These are phyloP conservation scores for Golovinomyces cichoracearum DNA, from an alignment of 2,329 filamentous ascomycete species.

Conservation along the genomic window DNA sequence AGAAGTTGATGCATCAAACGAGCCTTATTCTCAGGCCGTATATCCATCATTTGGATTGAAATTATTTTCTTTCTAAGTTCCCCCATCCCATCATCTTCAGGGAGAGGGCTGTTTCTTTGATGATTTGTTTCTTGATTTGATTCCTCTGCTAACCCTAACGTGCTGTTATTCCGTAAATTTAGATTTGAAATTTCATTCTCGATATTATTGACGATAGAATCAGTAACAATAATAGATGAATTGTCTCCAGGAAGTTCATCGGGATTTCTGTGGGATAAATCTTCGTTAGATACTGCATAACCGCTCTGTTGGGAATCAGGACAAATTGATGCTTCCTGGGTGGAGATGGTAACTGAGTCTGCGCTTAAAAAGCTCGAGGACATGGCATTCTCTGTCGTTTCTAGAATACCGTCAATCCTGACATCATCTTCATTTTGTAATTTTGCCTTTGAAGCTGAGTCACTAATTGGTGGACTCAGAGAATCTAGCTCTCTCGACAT, in stretches of 20 bases:
- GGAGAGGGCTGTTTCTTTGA: constrained; percentile 16
- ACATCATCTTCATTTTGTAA: background rate
- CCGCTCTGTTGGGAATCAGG: background rate
- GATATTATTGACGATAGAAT: background rate
- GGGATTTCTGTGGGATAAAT: background rate
- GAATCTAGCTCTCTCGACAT: background rate
- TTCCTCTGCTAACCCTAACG: constrained; percentile 7
- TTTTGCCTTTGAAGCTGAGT: background rate
- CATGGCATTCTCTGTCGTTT: background rate
- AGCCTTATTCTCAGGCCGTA: constrained; percentile 38
- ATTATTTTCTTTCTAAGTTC: constrained; percentile 40
- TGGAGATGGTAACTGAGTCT: background rate
- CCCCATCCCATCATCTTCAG: constrained; percentile 59
- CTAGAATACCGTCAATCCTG: too few species aligned
- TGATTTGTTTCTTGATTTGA: constrained; percentile 4
- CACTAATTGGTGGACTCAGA: background rate
- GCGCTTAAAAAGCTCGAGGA: background rate
- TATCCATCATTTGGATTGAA: constrained; percentile 35
- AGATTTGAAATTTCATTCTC: background rate
- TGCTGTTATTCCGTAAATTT: constrained; percentile 8
- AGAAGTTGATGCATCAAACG: constrained; percentile 43
- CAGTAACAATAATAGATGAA: background rate
- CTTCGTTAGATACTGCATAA: background rate
- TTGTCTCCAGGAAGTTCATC: constrained; percentile 4
- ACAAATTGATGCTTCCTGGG: background rate